Percentiles rank a stretch among this genome's conserved stretches.
phyloP scores from a whole-genome alignment of 371 early-diverging fungal species.

The Capillidium heterosporum region DNA sequence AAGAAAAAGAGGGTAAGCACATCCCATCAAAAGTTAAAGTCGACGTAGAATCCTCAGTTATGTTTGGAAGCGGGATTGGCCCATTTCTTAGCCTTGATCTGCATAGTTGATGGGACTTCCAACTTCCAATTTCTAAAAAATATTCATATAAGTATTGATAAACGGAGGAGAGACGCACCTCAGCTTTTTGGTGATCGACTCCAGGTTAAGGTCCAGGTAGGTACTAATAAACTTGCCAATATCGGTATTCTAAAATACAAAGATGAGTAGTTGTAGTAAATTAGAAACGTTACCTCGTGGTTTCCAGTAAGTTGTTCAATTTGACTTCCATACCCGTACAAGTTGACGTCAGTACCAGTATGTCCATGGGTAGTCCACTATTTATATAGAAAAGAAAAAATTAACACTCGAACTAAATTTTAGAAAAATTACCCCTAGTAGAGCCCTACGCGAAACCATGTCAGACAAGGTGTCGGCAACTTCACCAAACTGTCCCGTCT shows the following conservation, averaged over 20 bases:
- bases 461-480: constrained; percentile 36
- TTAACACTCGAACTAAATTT: background rate
- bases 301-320: constrained; percentile 31
- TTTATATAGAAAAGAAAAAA: background rate
- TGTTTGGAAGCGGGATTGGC: too few relatives aligned
- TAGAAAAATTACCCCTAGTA: constrained; percentile 29
- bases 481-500: constrained; percentile 6
- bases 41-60: too few relatives aligned
- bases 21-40: too few relatives aligned
- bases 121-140: background rate
- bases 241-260: constrained; percentile 42
- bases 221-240: constrained; percentile 55
- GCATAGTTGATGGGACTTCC: background rate
- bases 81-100: too few relatives aligned
- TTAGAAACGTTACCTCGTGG: constrained; percentile 23
- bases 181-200: constrained; percentile 32
- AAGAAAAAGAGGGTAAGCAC: too few relatives aligned
- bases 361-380: constrained; percentile 85
- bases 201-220: constrained; percentile 41
- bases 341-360: constrained; percentile 84
- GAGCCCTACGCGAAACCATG: constrained; percentile 49
- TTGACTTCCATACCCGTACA: constrained; percentile 53
- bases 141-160: background rate
- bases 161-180: constrained; percentile 3
- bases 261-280: background rate